A percentile compares a stretch with the other conserved stretches of the same genome.
Evolutionary conservation across 2,329 filamentous ascomycete species (phyloP).

Genomic region (Aspergillus terreus): DNA sequence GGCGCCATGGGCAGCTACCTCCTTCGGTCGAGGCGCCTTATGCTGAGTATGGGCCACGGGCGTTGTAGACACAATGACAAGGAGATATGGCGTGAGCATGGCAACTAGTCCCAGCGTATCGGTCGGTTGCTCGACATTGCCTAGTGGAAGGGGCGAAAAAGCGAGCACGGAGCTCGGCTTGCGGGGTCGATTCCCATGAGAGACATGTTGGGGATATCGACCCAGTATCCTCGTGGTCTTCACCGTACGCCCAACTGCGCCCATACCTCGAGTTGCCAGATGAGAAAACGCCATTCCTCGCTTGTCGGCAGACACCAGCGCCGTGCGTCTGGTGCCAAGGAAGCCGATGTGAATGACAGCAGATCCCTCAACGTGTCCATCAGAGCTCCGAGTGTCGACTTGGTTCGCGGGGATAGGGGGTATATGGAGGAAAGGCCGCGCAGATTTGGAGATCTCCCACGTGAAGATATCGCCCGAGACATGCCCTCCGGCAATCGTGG

Average conservation of each 20-base stretch:
- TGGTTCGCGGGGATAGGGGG: conserved; percentile 67
- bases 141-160: conserved; percentile 83
- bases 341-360: conserved; percentile 91
- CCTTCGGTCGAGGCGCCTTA: conserved; percentile 86
- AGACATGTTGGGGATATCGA: conserved; percentile 71
- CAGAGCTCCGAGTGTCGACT: conserved; percentile 61
- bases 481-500: conserved; percentile 86
- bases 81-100: conserved; percentile 88
- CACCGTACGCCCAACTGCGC: conserved; percentile 76
- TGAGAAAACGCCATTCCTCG: conserved; percentile 98
- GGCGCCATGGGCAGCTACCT: conserved; percentile 81
- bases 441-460: conserved; percentile 83
- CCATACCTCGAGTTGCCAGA: conserved; percentile 84
- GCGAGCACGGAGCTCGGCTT: conserved; percentile 95
- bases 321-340: conserved; percentile 86
- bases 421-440: conserved; percentile 84
- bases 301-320: conserved; percentile 90
- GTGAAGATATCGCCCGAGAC: conserved; percentile 89
- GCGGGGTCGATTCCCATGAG: conserved; percentile 61
- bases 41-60: conserved; percentile 95
- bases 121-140: conserved; percentile 87
- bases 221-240: conserved; percentile 89
- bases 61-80: conserved; percentile 96
- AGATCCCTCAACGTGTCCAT: conserved; percentile 77
- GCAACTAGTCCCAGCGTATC: conserved; percentile 88